phyloP scores from a whole-genome alignment of 2,329 filamentous ascomycete genomes.

The Aspergillus novofumigatus region DNA sequence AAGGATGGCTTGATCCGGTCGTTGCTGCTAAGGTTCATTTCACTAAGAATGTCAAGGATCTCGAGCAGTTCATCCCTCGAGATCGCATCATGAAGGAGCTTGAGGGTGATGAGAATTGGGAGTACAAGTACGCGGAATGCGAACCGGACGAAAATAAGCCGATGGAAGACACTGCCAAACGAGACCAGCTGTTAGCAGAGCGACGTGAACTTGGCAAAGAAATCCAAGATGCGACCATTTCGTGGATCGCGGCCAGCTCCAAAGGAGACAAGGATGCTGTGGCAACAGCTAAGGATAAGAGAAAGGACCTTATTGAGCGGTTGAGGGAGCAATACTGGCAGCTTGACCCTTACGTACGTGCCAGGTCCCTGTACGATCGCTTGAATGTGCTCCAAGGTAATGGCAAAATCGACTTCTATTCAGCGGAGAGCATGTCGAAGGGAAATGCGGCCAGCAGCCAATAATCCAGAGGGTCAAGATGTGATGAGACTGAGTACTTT shows the following conservation, averaged over 20 bases:
- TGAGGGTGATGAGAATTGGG: conserved; percentile 80
- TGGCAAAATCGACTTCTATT: conserved; percentile 71
- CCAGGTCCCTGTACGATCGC: conserved; percentile 80
- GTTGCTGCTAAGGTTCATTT: conserved; percentile 94
- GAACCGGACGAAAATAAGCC: conserved; percentile 67
- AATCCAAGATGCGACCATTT: conserved; percentile 69
- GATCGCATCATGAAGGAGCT: conserved; percentile 74
- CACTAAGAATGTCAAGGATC: conserved; percentile 73
- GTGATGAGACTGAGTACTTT: not conserved
- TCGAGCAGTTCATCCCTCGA: conserved; percentile 70
- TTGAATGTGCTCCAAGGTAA: conserved; percentile 64
- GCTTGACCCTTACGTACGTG: conserved; percentile 80
- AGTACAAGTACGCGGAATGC: conserved; percentile 78
- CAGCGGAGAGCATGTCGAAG: conserved; percentile 24
- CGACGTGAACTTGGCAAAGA: conserved; percentile 63
- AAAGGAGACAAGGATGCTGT: conserved; percentile 44
- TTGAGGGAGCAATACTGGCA: conserved; percentile 79
- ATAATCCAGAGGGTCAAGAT: not conserved
- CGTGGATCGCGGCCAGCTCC: conserved; percentile 63
- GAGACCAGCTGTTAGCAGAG: conserved; percentile 60
- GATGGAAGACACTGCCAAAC: conserved; percentile 64
- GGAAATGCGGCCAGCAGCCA: conserved; percentile 3
- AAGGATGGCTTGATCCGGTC: conserved; percentile 93
- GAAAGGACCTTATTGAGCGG: conserved; percentile 58
- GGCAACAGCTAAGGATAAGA: conserved; percentile 51